Base-by-base conservation (phyloP, 1,139 yeast genomes). In the Geotrichum cucujoidarum region DNA sequence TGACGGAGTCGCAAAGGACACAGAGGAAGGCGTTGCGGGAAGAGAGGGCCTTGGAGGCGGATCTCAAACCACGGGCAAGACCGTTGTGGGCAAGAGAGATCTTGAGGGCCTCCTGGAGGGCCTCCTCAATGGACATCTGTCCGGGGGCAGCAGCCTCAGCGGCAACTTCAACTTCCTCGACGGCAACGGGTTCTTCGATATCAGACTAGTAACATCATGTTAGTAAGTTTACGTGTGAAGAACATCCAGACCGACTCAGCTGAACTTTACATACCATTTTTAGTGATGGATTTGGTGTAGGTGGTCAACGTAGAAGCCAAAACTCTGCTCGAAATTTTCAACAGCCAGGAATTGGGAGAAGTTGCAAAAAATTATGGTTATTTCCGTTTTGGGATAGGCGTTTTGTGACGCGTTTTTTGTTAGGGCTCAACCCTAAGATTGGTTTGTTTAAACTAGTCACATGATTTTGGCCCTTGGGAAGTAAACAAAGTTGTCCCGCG, bases 1-100 rank as follows among this genome's bases (percentile, higher is more conserved):
- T 92, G 72, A 94, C 97, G 62, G 97, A 83, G 80, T 92, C 97
- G 77, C 95, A 89, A 68, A 92, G 81, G 71, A 92, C 96, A 78
- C 94, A 86, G 73, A 94, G 82, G 78, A 90, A 95, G 66, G 97
- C 99, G 77, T 89, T 94, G 74, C 95, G 87, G 72, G 96, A 81
- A 48, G 68, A 58, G 67, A 92, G 83, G 74, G 97, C 97, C 87
- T 92, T 92, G 71, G 97, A 87, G 65, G 97, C 95, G 81, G 92
- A 98, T 83, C 97, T 92, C 75, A 92, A 85, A 81, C 99, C 99
- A 82, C 99, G 92, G 74, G 97, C 98, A 77, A 92, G 88, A 78
- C 98, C 98, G 75, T 92, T 97, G 82, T 89, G 95, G 71, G 90
- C 88, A 73, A 94, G 83, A 65, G 99, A 84, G 74, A 94, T 89